phyloP scores from a whole-genome alignment of 2,329 filamentous ascomycete genomes.

The Colletotrichum zoysiae region DNA sequence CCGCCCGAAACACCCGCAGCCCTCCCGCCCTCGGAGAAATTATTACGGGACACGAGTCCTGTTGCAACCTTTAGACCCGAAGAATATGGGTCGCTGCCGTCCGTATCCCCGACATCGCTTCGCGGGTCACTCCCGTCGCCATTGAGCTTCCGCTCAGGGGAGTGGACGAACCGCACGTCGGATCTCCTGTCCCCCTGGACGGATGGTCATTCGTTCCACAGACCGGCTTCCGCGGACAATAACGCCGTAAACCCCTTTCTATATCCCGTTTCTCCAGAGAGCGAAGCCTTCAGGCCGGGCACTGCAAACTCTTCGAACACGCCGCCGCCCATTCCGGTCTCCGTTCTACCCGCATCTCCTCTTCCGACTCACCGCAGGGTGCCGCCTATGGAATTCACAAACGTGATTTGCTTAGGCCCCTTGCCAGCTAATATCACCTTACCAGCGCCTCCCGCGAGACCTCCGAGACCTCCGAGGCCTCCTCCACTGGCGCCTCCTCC shows the following conservation, averaged over 20 bases:
- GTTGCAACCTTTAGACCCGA: constrained; percentile 52
- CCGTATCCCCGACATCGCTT: constrained; percentile 48
- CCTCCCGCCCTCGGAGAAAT: constrained; percentile 49
- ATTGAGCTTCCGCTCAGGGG: constrained; percentile 59
- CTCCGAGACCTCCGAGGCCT: constrained; percentile 48
- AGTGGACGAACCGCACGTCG: constrained; percentile 54
- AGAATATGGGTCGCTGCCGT: constrained; percentile 45
- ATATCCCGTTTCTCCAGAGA: constrained; percentile 42
- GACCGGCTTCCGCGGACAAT: constrained; percentile 45
- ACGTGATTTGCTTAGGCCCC: constrained; percentile 67
- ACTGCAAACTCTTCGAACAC: constrained; percentile 47
- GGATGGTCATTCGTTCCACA: constrained; percentile 40
- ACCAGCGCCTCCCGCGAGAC: constrained; percentile 48
- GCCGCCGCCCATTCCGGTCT: constrained; percentile 43
- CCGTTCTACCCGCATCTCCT: constrained; percentile 46
- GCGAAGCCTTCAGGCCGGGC: constrained; percentile 47
- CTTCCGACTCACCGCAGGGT: constrained; percentile 58
- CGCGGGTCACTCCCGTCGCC: constrained; percentile 62
- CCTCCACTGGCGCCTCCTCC: constrained; percentile 46
- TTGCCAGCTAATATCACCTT: constrained; percentile 63
- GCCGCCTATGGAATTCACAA: constrained; percentile 64
- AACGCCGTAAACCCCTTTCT: constrained; percentile 32
- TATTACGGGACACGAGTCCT: constrained; percentile 50
- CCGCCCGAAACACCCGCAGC: constrained; percentile 52
- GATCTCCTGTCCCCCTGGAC: constrained; percentile 59